Conservation (phyloP, 148 eudicot species). For the Polygonum aviculare region DNA sequence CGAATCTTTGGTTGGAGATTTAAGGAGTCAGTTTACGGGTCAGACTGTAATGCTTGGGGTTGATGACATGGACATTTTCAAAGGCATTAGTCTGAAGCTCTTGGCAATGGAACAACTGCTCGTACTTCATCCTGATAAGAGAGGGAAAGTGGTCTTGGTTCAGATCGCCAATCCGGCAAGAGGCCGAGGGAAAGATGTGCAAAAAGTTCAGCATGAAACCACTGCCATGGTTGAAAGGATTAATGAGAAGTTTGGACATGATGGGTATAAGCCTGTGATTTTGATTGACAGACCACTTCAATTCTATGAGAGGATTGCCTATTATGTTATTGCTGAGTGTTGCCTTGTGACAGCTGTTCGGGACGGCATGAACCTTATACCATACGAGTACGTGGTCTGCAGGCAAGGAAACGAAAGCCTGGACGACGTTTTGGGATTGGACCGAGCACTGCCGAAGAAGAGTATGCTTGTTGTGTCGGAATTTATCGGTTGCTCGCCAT, state of each 20-base stretch:
- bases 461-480: conserved; percentile 92
- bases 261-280: conserved; percentile 61
- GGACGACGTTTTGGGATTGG: conserved; percentile 38
- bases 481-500: conserved; percentile 83
- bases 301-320: conserved; percentile 66
- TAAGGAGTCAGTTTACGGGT: conserved; percentile 39
- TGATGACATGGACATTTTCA: conserved; percentile 90
- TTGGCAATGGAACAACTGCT: conserved; percentile 79
- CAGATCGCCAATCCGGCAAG: conserved; percentile 92
- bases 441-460: conserved; percentile 45
- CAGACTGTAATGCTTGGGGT: conserved; percentile 81
- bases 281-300: conserved; percentile 56
- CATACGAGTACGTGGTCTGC: conserved; percentile 70
- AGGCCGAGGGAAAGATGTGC: conserved; percentile 74
- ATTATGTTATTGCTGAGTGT: conserved; percentile 73
- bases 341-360: conserved; percentile 83
- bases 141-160: conserved; percentile 63
- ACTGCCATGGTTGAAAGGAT: conserved; percentile 50
- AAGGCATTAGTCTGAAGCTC: conserved; percentile 78
- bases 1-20: conserved; percentile 40
- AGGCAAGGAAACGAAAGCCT: conserved; percentile 60
- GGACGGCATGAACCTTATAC: conserved; percentile 87
- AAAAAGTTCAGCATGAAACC: conserved; percentile 66
- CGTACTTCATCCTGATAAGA: conserved; percentile 54
- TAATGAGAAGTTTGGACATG: conserved; percentile 40